Percentiles rank a stretch among this genome's conserved stretches.
These are phyloP conservation scores for Haematococcus lacustris DNA, from an alignment of 139 green algal genomes.

Conservation along the genomic window DNA sequence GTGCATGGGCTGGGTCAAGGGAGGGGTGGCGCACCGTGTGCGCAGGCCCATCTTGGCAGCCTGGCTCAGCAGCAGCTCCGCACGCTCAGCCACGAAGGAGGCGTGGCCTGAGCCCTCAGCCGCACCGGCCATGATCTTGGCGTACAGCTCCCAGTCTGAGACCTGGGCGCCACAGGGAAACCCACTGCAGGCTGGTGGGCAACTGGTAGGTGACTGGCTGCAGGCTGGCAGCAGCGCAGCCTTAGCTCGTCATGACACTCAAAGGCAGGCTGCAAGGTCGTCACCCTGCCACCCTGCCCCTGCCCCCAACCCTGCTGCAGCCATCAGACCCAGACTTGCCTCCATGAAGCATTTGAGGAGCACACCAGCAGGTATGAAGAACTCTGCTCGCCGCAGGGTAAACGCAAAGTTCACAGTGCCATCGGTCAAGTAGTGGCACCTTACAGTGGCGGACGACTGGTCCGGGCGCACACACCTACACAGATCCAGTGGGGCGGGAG, in stretches of 20 bases:
- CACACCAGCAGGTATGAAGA: conserved; percentile 87
- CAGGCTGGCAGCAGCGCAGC: too few species aligned
- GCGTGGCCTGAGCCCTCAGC: conserved; percentile 31
- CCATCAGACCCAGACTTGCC: conserved; percentile 22
- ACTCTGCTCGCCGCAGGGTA: conserved; percentile 72
- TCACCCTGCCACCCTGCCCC: too few species aligned
- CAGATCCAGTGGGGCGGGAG: not conserved
- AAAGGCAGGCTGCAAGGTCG: too few species aligned
- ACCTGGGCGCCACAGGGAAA: too few species aligned
- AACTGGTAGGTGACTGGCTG: too few species aligned
- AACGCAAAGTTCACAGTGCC: conserved; percentile 77
- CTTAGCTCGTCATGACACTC: too few species aligned
- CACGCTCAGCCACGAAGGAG: conserved; percentile 68
- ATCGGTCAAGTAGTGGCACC: conserved; percentile 84
- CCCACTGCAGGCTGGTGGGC: too few species aligned
- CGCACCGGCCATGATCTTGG: conserved; percentile 51
- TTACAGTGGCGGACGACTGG: conserved; percentile 73
- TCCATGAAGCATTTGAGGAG: conserved; percentile 89
- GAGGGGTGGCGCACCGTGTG: too few species aligned
- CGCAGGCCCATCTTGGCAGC: too few species aligned
- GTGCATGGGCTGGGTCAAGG: too few species aligned
- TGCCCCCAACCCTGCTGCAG: too few species aligned
- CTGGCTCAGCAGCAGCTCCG: conserved; percentile 73
- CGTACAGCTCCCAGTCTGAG: conserved; percentile 83
- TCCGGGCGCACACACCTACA: conserved; percentile 73